Conservation (phyloP, 2,329 filamentous ascomycete species). For the Byssothecium circinans region DNA sequence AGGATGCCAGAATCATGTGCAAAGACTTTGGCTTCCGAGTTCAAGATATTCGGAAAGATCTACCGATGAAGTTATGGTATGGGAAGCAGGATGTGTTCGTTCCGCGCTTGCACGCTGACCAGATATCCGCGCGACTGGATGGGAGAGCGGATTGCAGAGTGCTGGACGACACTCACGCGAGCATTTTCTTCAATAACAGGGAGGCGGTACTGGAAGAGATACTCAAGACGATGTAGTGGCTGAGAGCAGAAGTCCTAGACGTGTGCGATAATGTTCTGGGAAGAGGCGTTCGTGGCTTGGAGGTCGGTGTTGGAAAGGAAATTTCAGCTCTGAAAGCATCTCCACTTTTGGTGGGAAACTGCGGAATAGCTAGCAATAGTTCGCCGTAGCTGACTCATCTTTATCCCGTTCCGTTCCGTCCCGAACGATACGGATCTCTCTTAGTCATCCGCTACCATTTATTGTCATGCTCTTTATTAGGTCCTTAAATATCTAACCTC, state of each 20-base stretch:
- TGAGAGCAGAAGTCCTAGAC: too few species aligned
- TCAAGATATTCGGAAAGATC: slow-evolving; percentile 39
- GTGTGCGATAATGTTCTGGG: neutral
- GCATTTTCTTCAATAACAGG: neutral
- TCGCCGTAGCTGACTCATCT: too few species aligned
- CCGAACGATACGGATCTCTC: too few species aligned
- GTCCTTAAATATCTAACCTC: too few species aligned
- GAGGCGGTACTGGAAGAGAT: neutral
- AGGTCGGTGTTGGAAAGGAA: neutral
- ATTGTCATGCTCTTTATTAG: too few species aligned
- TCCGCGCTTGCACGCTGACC: slow-evolving; percentile 37
- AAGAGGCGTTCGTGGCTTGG: neutral
- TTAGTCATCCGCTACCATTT: too few species aligned
- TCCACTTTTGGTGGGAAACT: too few species aligned
- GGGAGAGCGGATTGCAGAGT: slow-evolving; percentile 32
- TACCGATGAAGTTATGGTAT: slow-evolving; percentile 44
- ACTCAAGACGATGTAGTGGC: neutral
- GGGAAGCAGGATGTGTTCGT: slow-evolving; percentile 38
- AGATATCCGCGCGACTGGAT: slow-evolving; percentile 35
- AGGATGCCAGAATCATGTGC: slow-evolving; percentile 36
- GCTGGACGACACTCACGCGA: slow-evolving; percentile 39
- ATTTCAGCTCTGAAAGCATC: too few species aligned
- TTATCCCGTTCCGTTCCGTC: too few species aligned
- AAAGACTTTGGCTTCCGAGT: slow-evolving; percentile 38
- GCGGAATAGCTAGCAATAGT: too few species aligned